Evolutionary conservation across 208 protist genomes (phyloP).

Genomic region (Endotrypanum monterogeii): DNA sequence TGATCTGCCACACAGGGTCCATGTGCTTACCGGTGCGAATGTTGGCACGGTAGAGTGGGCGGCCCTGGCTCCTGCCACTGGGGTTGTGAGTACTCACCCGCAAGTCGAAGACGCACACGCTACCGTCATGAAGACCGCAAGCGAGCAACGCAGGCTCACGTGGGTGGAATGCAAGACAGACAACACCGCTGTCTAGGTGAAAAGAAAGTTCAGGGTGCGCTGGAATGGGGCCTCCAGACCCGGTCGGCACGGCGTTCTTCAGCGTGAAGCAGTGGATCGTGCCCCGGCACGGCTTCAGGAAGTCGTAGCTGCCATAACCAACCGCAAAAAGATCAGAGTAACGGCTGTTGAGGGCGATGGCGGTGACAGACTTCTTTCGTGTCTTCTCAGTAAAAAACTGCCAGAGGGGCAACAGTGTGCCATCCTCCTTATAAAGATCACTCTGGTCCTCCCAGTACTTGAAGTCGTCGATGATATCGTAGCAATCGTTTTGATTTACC

Average conservation of each 20-base stretch:
- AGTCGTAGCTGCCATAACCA: conserved; percentile 98
- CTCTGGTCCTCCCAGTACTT: conserved; percentile 97
- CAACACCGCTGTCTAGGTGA: conserved; percentile 91
- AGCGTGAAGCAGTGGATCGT: conserved; percentile 96
- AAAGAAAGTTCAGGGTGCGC: conserved; percentile 95
- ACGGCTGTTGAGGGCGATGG: conserved; percentile 93
- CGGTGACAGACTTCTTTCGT: conserved; percentile 92
- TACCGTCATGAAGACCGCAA: conserved; percentile 96
- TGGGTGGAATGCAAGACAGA: conserved; percentile 97
- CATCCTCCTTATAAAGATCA: conserved; percentile 94
- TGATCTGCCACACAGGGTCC: conserved; percentile 96
- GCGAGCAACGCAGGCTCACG: conserved; percentile 88
- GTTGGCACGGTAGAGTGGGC: conserved; percentile 91
- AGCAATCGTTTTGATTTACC: conserved; percentile 97
- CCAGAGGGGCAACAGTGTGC: conserved; percentile 96
- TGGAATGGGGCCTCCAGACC: conserved; percentile 44
- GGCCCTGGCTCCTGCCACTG: conserved; percentile 51
- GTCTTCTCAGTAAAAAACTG: conserved; percentile 91
- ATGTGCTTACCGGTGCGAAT: conserved; percentile 96
- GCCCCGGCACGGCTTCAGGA: conserved; percentile 94
- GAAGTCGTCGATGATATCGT: conserved; percentile 97
- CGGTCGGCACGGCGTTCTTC: conserved; percentile 95
- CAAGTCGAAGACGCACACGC: conserved; percentile 95
- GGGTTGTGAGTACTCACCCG: conserved; percentile 43
- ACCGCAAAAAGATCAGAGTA: conserved; percentile 98